These are phyloP conservation scores for Sporopachydermia cereana DNA, from an alignment of 1,139 yeast genomes.

Conservation along the genomic window DNA sequence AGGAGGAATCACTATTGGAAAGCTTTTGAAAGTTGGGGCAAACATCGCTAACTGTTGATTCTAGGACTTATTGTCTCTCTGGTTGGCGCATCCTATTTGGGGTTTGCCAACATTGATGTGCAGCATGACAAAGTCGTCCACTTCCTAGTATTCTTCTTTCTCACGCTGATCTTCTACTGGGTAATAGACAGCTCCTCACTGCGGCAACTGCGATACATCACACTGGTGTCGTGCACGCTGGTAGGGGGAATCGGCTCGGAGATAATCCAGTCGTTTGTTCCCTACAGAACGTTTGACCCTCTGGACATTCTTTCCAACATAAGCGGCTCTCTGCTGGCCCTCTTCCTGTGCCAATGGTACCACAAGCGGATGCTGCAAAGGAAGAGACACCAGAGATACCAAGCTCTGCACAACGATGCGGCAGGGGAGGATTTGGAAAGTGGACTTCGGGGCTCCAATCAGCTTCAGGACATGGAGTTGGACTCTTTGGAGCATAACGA, in stretches of 20 bases:
- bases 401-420: neutral
- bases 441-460: no score
- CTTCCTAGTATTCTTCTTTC: constrained; percentile 35
- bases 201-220: constrained; percentile 29
- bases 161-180: constrained; percentile 46
- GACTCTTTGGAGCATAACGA: constrained; percentile 25
- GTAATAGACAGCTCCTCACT: constrained; percentile 34
- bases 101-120: constrained; percentile 38
- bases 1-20: no score
- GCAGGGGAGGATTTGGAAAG: neutral
- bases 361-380: neutral
- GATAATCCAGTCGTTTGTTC: constrained; percentile 29
- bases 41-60: no score
- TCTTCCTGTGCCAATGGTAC: constrained; percentile 20
- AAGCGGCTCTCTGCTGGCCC: constrained; percentile 7
- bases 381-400: neutral
- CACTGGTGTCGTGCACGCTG: constrained; percentile 34
- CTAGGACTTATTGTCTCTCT: constrained; percentile 21
- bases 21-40: no score
- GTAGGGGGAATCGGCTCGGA: constrained; percentile 43
- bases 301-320: constrained; percentile 22
- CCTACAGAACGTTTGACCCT: constrained; percentile 25
- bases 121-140: constrained; percentile 45
- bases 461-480: constrained; percentile 25
- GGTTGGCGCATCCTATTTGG: constrained; percentile 27